Base-by-base conservation (phyloP, 2,329 filamentous ascomycete genomes). In the Penicillium verrucosum region DNA sequence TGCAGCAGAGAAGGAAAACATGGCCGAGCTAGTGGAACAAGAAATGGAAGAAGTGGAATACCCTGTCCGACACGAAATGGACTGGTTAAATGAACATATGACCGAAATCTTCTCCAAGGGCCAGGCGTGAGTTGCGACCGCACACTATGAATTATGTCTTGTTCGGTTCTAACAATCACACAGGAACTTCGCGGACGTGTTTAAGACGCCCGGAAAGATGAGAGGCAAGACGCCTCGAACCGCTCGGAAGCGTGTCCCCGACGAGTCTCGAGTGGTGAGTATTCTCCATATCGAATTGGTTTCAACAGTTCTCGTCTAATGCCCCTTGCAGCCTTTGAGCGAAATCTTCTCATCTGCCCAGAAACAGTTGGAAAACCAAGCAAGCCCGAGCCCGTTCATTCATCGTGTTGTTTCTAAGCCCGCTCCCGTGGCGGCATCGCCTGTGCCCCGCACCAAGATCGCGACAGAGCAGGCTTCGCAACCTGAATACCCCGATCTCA, bases 51-150 rank as follows among this genome's bases (percentile, higher is more conserved):
- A 99, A 77, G 95, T 97, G 70, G 85, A 89, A 42, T 97, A 90
- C 77, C 91, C 92, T 30, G 92, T 90, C 60, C 86, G 90, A 57
- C 96, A 97, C 76, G 94, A 99, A 74, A 80, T 97, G 69, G 92
- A 97, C 72, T 99, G 94, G 94, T 81, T 99, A 67, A 97, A 99
- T 70, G 94, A 97, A 77, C 94, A 99, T 74, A 97, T 99, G 93
- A 85, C 86, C 48, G 91, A 96, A 61, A 90, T 99, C 69, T 96
- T 97, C 73, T 88, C 87, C 68, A 86, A 88, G 66, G 89, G 92
- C 70, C 86, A 92, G 76, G 85, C 92, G 94, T 97, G 84, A 69
- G 89, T 82, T 54, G 57, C 56, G 54, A 60, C 60, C 55, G 41
- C 27, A 59, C 51, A 53, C 21, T 21, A 51, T 16, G 16, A 27